A percentile compares a stretch with the other conserved stretches of the same genome.
phyloP scores from a whole-genome alignment of 805 yeast genomes.

The Myxozyma lipomycoides region DNA sequence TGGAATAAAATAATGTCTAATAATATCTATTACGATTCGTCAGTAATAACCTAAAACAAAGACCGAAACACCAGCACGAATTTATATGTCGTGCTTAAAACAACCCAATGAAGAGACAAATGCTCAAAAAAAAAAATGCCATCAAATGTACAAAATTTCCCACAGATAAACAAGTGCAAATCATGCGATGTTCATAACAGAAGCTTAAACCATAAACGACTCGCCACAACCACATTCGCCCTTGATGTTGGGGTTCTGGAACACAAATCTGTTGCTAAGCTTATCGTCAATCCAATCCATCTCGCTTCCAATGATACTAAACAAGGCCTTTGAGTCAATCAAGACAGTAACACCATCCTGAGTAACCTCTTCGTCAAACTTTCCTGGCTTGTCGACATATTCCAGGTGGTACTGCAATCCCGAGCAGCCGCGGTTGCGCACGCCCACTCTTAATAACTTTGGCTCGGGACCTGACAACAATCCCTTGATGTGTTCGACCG shows the following conservation, averaged over 20 bases:
- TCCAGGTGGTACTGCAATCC: constrained; percentile 89
- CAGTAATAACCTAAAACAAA: not conserved
- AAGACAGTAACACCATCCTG: constrained; percentile 92
- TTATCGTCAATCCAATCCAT: constrained; percentile 99
- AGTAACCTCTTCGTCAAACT: constrained; percentile 85
- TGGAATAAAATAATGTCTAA: not conserved
- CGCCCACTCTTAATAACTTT: constrained; percentile 84
- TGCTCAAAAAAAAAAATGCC: not conserved
- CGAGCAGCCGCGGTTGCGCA: constrained; percentile 94
- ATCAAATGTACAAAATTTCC: not conserved
- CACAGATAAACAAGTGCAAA: not conserved
- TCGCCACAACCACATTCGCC: constrained; percentile 99
- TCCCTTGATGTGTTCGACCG: constrained; percentile 63
- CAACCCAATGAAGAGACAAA: no score
- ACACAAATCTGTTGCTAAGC: constrained; percentile 80
- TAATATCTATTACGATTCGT: not conserved
- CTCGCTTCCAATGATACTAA: constrained; percentile 92
- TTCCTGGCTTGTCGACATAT: constrained; percentile 86
- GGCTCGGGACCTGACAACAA: constrained; percentile 80
- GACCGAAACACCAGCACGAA: not conserved
- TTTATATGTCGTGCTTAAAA: no score
- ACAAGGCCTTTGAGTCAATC: constrained; percentile 92
- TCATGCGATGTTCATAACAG: not conserved
- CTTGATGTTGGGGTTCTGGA: constrained; percentile 92
- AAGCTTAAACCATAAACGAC: constrained; percentile 86